Evolutionary conservation across 2,329 filamentous ascomycete species (phyloP).

Genomic region (Fusarium concolor): DNA sequence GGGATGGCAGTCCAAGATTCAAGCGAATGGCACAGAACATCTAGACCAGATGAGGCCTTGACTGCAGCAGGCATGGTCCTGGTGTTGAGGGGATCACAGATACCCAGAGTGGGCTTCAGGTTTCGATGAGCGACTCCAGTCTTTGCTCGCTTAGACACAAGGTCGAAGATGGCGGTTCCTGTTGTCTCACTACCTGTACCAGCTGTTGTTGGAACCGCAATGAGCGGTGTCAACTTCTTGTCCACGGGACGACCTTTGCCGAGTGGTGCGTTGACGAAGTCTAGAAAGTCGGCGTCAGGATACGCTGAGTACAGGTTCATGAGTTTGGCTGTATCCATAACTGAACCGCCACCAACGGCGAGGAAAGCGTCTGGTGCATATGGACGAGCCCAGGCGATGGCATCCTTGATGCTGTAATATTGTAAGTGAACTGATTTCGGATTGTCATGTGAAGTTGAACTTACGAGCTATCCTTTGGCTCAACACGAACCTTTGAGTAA

Average conservation of each 20-base stretch:
- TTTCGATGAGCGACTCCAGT: conserved; percentile 96
- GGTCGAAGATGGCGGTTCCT: conserved; percentile 96
- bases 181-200: conserved; percentile 95
- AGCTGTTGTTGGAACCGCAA: conserved; percentile 85
- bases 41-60: conserved; percentile 89
- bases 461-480: conserved; percentile 94
- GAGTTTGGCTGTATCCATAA: conserved; percentile 97
- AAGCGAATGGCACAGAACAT: conserved; percentile 94
- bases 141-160: conserved; percentile 89
- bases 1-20: conserved; percentile 99
- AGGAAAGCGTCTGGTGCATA: conserved; percentile 89
- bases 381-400: conserved; percentile 86
- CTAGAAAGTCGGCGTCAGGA: conserved; percentile 91
- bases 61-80: conserved; percentile 95
- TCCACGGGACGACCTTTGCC: conserved; percentile 85
- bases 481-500: conserved; percentile 82
- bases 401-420: conserved; percentile 77
- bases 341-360: conserved; percentile 88
- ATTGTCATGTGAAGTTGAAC: conserved; percentile 42
- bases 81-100: conserved; percentile 88
- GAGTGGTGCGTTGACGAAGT: conserved; percentile 96
- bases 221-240: conserved; percentile 77
- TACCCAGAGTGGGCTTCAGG: conserved; percentile 93
- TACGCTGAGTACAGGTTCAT: conserved; percentile 97
- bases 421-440: conserved; percentile 14